Evolutionary conservation across 108 stramenopile genomes (phyloP).

Genomic region (Skeletonema grethae): DNA sequence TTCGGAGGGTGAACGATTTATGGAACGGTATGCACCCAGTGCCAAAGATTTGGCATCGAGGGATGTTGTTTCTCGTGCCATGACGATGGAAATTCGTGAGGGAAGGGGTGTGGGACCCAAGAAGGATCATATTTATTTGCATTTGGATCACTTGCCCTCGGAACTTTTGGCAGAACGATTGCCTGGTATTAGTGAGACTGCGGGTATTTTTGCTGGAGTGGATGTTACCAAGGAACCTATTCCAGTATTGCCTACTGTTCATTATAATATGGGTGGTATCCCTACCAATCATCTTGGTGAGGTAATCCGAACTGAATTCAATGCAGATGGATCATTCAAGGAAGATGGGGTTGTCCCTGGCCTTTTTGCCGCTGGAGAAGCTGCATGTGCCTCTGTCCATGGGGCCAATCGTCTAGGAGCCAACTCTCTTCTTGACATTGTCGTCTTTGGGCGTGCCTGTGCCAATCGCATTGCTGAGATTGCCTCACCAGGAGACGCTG

Average conservation of each 20-base stretch:
- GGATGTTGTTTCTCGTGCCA: slow-evolving; percentile 98
- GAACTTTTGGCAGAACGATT: slow-evolving; percentile 96
- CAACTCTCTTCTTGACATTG: slow-evolving; percentile 98
- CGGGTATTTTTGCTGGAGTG: slow-evolving; percentile 98
- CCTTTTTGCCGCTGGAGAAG: slow-evolving; percentile 98
- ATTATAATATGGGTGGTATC: slow-evolving; percentile 94
- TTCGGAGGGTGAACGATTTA: slow-evolving; percentile 97
- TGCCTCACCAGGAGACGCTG: slow-evolving; percentile 90
- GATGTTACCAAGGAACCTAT: slow-evolving; percentile 99
- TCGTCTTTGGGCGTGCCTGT: slow-evolving; percentile 98
- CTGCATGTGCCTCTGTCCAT: slow-evolving; percentile 97
- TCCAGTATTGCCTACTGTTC: slow-evolving; percentile 93
- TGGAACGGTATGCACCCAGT: slow-evolving; percentile 99
- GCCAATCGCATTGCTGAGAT: slow-evolving; percentile 96
- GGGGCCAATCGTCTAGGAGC: slow-evolving; percentile 99
- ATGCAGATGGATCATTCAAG: slow-evolving; percentile 57
- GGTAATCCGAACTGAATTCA: slow-evolving; percentile 89
- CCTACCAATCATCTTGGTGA: slow-evolving; percentile 98
- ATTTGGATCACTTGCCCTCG: slow-evolving; percentile 98
- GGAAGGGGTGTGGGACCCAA: slow-evolving; percentile 98
- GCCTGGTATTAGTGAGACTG: slow-evolving; percentile 98
- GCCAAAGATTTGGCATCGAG: slow-evolving; percentile 99
- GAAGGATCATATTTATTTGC: slow-evolving; percentile 96
- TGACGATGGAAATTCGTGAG: slow-evolving; percentile 99
- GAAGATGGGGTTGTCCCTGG: slow-evolving; percentile 93